These are phyloP conservation scores for Phytophthora cactorum DNA, from an alignment of 352 stramenopile species.

Conservation along the genomic window DNA sequence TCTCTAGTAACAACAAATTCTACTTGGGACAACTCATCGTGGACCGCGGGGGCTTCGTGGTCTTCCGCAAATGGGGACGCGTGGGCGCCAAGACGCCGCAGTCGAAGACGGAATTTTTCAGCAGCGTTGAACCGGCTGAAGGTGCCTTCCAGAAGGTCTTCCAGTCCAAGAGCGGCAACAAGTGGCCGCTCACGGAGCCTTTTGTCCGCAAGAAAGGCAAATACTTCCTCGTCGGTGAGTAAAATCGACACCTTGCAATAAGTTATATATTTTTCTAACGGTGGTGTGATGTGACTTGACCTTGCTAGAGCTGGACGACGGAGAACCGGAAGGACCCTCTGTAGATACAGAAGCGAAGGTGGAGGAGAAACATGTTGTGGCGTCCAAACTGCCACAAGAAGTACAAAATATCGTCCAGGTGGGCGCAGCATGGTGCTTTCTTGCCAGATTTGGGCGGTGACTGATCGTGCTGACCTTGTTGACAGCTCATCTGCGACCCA, in stretches of 20 bases:
- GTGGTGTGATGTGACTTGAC: conserved; percentile 4
- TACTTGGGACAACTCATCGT: conserved; percentile 76
- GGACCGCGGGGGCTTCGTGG: conserved; percentile 41
- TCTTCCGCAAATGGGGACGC: conserved; percentile 76
- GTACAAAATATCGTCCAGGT: conserved; percentile 54
- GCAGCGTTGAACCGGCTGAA: conserved; percentile 41
- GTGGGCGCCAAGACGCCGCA: conserved; percentile 65
- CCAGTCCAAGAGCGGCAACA: conserved; percentile 61
- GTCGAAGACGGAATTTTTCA: conserved; percentile 19
- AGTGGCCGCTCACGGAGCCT: conserved; percentile 50
- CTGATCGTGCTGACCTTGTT: conserved; percentile 9
- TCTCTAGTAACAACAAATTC: conserved; percentile 76
- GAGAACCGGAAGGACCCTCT: conserved; percentile 36
- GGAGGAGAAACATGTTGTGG: conserved; percentile 34
- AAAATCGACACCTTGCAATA: background rate
- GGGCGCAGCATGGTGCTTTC: background rate
- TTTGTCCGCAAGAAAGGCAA: conserved; percentile 63
- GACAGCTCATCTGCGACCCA: conserved; percentile 58
- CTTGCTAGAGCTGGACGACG: conserved; percentile 46
- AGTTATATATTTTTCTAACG: background rate
- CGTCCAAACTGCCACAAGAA: conserved; percentile 35
- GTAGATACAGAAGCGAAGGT: conserved; percentile 25
- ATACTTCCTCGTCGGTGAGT: conserved; percentile 73
- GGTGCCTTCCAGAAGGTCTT: conserved; percentile 60
- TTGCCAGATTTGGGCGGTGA: background rate